Base-by-base conservation (phyloP, 2,329 filamentous ascomycete genomes). In the Triangularia verruculosa region DNA sequence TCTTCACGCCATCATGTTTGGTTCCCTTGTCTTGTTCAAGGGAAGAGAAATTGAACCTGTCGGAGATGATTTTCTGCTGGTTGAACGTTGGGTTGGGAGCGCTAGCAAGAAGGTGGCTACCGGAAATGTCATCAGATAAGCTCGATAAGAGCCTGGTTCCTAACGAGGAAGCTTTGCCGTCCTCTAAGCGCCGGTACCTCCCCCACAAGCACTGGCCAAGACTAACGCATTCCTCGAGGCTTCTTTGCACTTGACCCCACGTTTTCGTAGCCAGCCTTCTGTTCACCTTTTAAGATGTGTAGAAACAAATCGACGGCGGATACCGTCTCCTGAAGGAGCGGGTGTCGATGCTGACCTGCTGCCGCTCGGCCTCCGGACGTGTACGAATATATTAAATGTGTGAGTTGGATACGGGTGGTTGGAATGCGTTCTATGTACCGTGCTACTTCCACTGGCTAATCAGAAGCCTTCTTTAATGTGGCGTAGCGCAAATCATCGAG, bases 351-450 rank as follows among this genome's bases (percentile, higher is more conserved):
- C 57, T 59, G 57, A 59, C 57, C 15, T 28, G 34, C 57, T 43
- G 32, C 32, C 34, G 27, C 34, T 27, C 47, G 34, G 57, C 34
- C 57, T 22, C 47, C 57, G 24, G 39, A 27, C 20, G 39, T 43
- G 57, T 59, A 52, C 57, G 39, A 59, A 51, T 59, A 59, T 28
- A 59, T 59, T 59, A 59, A 59, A 47, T 59, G 57, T 59, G 39
- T 52, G 39, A 59, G 57, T 30, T 59, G 57, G 57, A 59, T 59
- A 43, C 57, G 51, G 20, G 20, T 54, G 51, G 51, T 54, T 54
- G 51, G 51, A 54, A 54, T 54, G 51, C 15, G 15, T 24, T 24
- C 15, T 54, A 28, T 54, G 15, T 54, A 54, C 51, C 20, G 22
- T 24, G 51, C 27, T 54, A 54, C 51, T 54, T 15, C 2, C 22